Base-by-base conservation (phyloP, 306 rosid genomes). In the Lablab purpureus region DNA sequence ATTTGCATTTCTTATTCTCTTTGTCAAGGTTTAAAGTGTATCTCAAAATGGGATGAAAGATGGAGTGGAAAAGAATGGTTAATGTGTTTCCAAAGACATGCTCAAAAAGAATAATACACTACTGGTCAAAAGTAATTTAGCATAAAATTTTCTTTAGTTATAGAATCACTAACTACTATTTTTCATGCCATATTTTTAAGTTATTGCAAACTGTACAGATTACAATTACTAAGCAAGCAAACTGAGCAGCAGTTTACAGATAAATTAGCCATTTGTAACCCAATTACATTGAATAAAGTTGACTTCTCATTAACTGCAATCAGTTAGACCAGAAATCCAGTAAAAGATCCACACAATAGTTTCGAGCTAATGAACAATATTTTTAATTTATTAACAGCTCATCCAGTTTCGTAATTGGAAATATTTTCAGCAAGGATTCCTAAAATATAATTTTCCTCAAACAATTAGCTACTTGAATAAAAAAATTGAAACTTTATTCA, bases 251-350 rank as follows among this genome's bases (percentile, higher is more conserved):
- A 78, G 15, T 13, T 67, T 22, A 58, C 11, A 40, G 27, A 36
- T 23, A 21, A 47, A 49, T 77, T 47, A 27, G 65, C 67, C 78
- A 59, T 50, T 74, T 40, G 64, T 40, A 82, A 52, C 71, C 36
- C 41, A 30, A 32, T 28, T 23, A 75, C 41, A 52, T 21, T 62
- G 46, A 54, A 84, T 41, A 74, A 69, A 68, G 11, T 36, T 36
- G 34, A 45, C 17, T 59, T 47, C 66, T 28, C 54, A 64, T 14
- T 40, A 34, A 50, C 23, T 50, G 40, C 8, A 58, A 46, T 19
- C 49, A 45, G 23, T 45, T 70, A 32, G 22, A 70, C 18, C 40
- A 8, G 17, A n/a, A 58, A 28, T 58, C 7, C 32, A 58, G 52
- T 13, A 27, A 46, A 69, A 30, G 6, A 28, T 19, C 71, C n/a